Percentiles rank a stretch among this genome's conserved stretches.
Evolutionary conservation across 345 rosid species (phyloP).

Genomic region (Arabis hirsuta): DNA sequence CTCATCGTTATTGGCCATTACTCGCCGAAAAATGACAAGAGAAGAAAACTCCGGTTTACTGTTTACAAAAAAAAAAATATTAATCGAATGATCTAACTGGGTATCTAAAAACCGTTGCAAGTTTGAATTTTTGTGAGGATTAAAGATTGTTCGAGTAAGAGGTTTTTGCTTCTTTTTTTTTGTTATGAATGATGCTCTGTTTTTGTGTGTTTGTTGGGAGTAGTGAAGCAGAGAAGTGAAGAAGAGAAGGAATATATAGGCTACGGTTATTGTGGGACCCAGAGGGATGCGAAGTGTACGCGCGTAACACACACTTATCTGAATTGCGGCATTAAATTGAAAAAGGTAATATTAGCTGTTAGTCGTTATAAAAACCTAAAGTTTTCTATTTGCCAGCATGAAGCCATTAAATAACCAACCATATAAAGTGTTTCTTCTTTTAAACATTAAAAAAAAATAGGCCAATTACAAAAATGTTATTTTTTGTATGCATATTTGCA

Average conservation of each 20-base stretch:
- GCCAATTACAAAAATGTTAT: too few relatives aligned
- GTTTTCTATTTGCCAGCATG: background rate
- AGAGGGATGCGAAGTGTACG: constrained; percentile 15
- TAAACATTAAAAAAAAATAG: too few relatives aligned
- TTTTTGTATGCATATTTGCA: too few relatives aligned
- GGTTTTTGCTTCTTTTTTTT: background rate
- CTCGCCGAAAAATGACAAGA: background rate
- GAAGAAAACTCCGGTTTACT: background rate
- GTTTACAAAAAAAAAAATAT: too few relatives aligned
- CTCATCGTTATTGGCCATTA: constrained; percentile 42
- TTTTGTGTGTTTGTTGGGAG: constrained; percentile 28
- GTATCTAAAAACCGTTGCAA: background rate
- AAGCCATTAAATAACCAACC: background rate
- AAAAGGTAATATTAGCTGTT: constrained; percentile 11
- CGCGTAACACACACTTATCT: constrained; percentile 33
- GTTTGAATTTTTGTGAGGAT: background rate
- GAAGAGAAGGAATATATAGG: constrained; percentile 11
- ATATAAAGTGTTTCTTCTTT: background rate
- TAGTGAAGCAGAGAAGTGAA: constrained; percentile 31
- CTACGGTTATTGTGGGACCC: constrained; percentile 37
- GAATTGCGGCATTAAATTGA: background rate
- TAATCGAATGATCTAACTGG: background rate
- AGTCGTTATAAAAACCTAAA: constrained; percentile 7
- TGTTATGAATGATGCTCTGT: constrained; percentile 15
- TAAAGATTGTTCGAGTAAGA: constrained; percentile 13